Conservation (phyloP, 345 rosid species). For the Psidium friedrichsthalianum region DNA sequence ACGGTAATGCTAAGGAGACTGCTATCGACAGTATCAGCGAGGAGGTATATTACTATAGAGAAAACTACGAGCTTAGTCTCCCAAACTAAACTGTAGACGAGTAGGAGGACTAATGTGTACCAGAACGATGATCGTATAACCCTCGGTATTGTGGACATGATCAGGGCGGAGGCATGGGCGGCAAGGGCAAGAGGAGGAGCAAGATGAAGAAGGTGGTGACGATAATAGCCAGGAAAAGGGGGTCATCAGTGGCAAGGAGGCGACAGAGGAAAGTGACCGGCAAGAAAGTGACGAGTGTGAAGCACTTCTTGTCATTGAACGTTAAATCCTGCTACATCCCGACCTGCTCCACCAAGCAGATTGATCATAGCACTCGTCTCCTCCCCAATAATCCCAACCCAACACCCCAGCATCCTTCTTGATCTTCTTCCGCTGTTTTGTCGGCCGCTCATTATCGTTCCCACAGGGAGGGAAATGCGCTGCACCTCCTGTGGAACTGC, state of each 20-base stretch:
- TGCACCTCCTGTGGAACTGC: not conserved
- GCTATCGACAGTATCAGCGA: not conserved
- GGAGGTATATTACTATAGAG: not conserved
- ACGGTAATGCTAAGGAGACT: not conserved
- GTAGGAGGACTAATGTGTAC: not conserved
- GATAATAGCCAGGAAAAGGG: not conserved
- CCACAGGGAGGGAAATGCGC: not conserved
- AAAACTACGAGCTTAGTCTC: not conserved
- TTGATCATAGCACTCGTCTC: conserved; percentile 1
- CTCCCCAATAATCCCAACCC: not conserved
- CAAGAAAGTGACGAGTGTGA: conserved; percentile 10
- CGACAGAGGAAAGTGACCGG: conserved; percentile 1
- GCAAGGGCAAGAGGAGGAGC: not conserved
- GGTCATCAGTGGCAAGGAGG: not conserved
- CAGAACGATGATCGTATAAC: not conserved
- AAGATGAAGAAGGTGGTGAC: not conserved
- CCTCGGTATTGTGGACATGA: not conserved
- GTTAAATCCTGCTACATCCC: conserved; percentile 20
- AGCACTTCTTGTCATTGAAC: not conserved
- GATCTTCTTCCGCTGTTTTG: not conserved
- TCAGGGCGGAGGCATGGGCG: not conserved
- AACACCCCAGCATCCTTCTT: not conserved
- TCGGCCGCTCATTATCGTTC: not conserved
- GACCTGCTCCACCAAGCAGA: not conserved
- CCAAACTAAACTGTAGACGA: not conserved